Evolutionary conservation across 306 rosid species (phyloP).

Genomic region (Lathyrus tuberosus): DNA sequence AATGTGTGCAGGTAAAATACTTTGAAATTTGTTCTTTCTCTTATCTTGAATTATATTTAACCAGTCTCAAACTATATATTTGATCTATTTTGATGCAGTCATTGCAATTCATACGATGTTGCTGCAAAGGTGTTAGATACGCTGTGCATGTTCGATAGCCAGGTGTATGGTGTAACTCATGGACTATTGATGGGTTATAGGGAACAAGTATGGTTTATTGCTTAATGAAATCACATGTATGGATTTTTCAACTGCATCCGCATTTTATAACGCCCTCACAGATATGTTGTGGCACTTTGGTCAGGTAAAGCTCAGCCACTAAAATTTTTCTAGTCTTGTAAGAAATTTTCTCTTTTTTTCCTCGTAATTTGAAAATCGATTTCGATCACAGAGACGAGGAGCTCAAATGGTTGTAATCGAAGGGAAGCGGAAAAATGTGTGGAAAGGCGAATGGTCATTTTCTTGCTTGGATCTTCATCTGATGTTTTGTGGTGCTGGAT

Average conservation of each 20-base stretch:
- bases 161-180: constrained; percentile 88
- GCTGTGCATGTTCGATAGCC: constrained; percentile 77
- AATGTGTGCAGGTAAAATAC: constrained; percentile 86
- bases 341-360: not conserved
- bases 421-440: constrained; percentile 75
- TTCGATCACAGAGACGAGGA: constrained; percentile 68
- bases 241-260: too few relatives aligned
- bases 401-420: constrained; percentile 87
- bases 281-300: constrained; percentile 98
- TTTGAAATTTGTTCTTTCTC: constrained; percentile 7
- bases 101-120: constrained; percentile 69
- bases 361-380: not conserved
- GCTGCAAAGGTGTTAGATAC: constrained; percentile 89
- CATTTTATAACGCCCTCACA: constrained; percentile 89
- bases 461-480: constrained; percentile 85
- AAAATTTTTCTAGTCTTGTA: not conserved
- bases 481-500: constrained; percentile 95
- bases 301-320: constrained; percentile 58
- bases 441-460: constrained; percentile 81
- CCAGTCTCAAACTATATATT: constrained; percentile 20
- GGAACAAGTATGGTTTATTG: too few relatives aligned
- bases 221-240: too few relatives aligned
- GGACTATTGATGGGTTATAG: too few relatives aligned
- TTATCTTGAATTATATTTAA: not conserved
- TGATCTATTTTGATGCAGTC: constrained; percentile 57